Evolutionary conservation across 768 basidiomycete genomes (phyloP), one percentile per base, ranked within the genome.

Genomic region (Roridomyces roridus): DNA sequence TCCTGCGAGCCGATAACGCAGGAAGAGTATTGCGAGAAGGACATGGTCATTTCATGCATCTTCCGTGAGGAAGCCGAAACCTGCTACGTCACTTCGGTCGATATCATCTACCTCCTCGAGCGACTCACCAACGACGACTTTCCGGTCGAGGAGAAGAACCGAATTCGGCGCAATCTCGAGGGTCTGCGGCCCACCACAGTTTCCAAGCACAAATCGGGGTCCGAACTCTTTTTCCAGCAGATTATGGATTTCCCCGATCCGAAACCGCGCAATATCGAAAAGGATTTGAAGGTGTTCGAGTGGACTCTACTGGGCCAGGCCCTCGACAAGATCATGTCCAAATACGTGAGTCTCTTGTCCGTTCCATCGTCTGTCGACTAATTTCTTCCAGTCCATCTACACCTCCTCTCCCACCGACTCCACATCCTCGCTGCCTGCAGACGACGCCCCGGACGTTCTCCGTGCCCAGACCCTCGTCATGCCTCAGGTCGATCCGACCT

Each of bases 191-290:
- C 96, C 1, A 89, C 85, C 51, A 97, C 96, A 1, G 87, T 98
- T 4, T 90, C 91, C 25, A 99, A 97, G 77, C 84, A 85, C 69
- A 90, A 92, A 63, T 76, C 82, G 0, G 89, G 87, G 11, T 88
- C 84, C 54, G 91, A 92, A 65, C 79, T 83, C n/a, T 93, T 98
- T 71, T 99, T 98, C 81, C 87, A 91, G 75, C 82, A 87, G 63
- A 95, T 99, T 76, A 98, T 99, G 96, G 87, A 91, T 47, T 96
- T 97, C 68, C 92, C 95, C 0, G 85, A 86, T 41, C 96, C 96
- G 8, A 95, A 93, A 70, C 96, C 96, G 4, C 82, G 96, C 51
- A 96, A 95, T 69, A 99, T 98, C 60, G 96, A 98, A 68, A 98
- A 98, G 80, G 94, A 98, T 67, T 82, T 99, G 67, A 93, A 93